phyloP scores from a whole-genome alignment of 148 eudicot genomes.

The Rhododendron kiyosumense region DNA sequence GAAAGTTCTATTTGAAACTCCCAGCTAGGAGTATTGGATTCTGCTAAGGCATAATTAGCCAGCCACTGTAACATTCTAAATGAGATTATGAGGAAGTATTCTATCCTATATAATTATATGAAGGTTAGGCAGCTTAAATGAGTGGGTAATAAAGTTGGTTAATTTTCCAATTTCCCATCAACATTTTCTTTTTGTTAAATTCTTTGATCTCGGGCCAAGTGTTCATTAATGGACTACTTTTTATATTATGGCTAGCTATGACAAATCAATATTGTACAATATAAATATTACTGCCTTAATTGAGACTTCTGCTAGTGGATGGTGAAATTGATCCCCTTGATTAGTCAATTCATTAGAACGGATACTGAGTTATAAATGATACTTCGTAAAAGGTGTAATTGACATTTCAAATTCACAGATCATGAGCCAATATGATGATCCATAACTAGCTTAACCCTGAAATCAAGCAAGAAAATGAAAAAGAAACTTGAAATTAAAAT shows the following conservation, averaged over 20 bases:
- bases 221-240: not conserved
- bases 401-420: not conserved
- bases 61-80: not conserved
- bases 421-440: not conserved
- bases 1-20: not conserved
- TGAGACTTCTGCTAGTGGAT: not conserved
- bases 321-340: not conserved
- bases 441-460: not conserved
- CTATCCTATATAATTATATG: not conserved
- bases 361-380: too few species aligned
- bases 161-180: not conserved
- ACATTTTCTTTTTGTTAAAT: not conserved
- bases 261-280: too few species aligned
- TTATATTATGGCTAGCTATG: too few species aligned
- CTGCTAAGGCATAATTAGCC: not conserved
- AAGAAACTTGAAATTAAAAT: not conserved
- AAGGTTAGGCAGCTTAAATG: not conserved
- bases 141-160: not conserved
- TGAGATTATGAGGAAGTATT: not conserved
- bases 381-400: not conserved
- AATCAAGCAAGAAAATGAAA: not conserved
- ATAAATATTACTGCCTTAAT: too few species aligned
- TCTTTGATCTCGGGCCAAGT: not conserved
- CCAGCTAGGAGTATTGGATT: not conserved
- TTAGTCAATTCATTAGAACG: not conserved